phyloP scores from a whole-genome alignment of 257 asterid species.

The Hygrophila difformis region DNA sequence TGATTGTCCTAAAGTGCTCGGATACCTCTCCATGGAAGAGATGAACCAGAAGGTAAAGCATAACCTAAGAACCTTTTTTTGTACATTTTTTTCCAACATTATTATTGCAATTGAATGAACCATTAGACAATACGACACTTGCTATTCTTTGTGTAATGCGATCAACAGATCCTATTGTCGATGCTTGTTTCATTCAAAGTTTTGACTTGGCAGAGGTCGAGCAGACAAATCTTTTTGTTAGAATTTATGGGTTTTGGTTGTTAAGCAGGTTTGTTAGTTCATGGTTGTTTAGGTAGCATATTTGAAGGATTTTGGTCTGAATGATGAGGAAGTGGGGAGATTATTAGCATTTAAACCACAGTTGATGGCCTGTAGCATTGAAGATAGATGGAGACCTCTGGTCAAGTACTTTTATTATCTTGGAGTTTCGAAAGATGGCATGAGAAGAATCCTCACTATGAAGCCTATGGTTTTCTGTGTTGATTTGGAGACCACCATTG shows the following conservation, averaged over 20 bases:
- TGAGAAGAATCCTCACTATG: constrained; percentile 75
- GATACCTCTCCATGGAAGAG: constrained; percentile 77
- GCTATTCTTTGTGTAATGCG: neutral
- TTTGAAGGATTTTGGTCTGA: constrained; percentile 80
- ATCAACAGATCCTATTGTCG: neutral
- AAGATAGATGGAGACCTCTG: constrained; percentile 81
- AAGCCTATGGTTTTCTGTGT: constrained; percentile 78
- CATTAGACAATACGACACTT: neutral
- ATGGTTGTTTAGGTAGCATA: constrained; percentile 55
- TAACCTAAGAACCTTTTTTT: no score
- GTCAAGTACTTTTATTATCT: constrained; percentile 87
- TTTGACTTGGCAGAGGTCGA: no score
- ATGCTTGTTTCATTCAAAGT: no score
- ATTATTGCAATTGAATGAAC: neutral
- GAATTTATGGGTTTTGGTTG: neutral
- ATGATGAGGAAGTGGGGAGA: constrained; percentile 67
- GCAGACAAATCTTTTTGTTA: no score
- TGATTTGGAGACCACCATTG: constrained; percentile 68
- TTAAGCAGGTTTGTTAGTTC: constrained; percentile 7
- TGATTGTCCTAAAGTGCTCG: constrained; percentile 85
- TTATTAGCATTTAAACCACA: constrained; percentile 85
- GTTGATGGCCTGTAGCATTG: constrained; percentile 88
- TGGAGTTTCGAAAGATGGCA: constrained; percentile 78
- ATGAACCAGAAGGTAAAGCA: constrained; percentile 87
- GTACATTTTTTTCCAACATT: neutral